Base-by-base conservation (phyloP, 768 basidiomycete species). In the Nidularia pulvinata region DNA sequence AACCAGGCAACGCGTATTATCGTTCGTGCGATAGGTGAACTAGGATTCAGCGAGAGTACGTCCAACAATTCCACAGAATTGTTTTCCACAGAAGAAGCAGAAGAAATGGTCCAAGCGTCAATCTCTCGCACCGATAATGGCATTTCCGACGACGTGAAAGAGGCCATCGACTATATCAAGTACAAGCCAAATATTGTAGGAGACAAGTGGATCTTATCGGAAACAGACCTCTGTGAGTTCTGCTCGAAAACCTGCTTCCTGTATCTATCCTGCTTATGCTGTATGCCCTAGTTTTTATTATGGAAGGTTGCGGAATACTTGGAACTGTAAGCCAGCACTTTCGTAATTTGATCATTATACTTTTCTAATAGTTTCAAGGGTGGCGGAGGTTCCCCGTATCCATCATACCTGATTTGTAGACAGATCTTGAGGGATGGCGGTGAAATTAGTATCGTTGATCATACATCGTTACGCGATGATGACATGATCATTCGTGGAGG, bases 1-100 rank as follows among this genome's bases (percentile, higher is more conserved):
- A 80, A 80, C 55, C 73, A 78, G n/a, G 76, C 78, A 4, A 72
- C 81, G 30, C 64, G 61, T 7, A 76, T 88, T 59, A 80, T 83
- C 56, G 82, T 85, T 56, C 78, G 81, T 56, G 86, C 83, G 1
- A 80, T 83, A 4, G 85, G 86, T 1, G 82, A 86, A 48, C 71
- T 78, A 3, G 57, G 63, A 7, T 44, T 44, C 1, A 60, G 42
- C n/a, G n/a, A n/a, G 50, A 14, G 50, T 48, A 58, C 51, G 52
- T 13, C 35, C n/a, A n/a, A n/a, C n/a, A n/a, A n/a, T n/a, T n/a
- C n/a, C n/a, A n/a, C n/a, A n/a, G n/a, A n/a, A n/a, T n/a, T n/a
- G n/a, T n/a, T n/a, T n/a, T n/a, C n/a, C n/a, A n/a, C n/a, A n/a
- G n/a, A n/a, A n/a, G n/a, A n/a, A n/a, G n/a, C n/a, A n/a, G n/a